Conservation (phyloP, 1,284 basidiomycete genomes). For the Cryptococcus jaspeensis region DNA sequence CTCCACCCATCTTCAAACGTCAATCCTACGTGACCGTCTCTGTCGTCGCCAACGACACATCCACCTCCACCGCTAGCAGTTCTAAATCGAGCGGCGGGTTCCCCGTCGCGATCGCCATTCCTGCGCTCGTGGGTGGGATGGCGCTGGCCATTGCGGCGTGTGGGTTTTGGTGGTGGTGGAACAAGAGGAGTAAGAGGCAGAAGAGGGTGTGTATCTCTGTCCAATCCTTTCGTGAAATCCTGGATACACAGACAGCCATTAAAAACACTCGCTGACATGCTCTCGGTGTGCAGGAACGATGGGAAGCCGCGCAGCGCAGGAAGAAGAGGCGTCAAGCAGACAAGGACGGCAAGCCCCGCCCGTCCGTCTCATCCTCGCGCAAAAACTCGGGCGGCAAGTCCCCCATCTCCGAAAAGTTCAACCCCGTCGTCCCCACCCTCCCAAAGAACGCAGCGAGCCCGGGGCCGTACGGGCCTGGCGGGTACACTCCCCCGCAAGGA, state of each 20-base stretch:
- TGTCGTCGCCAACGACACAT: conserved; percentile 12
- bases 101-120: conserved; percentile 34
- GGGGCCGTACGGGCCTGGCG: neutral
- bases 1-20: conserved; percentile 5
- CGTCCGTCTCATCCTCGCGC: conserved; percentile 21
- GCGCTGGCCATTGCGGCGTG: conserved; percentile 27
- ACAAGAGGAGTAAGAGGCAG: conserved; percentile 20
- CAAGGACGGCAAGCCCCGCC: conserved; percentile 17
- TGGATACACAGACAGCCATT: too few relatives aligned
- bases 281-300: conserved; percentile 21
- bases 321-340: conserved; percentile 25
- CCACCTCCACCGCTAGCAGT: neutral
- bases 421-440: conserved; percentile 23
- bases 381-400: conserved; percentile 17
- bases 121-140: conserved; percentile 37
- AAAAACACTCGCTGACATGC: neutral
- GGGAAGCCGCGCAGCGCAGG: conserved; percentile 28
- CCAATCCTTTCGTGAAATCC: too few relatives aligned
- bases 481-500: too few relatives aligned
- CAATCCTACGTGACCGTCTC: conserved; percentile 17
- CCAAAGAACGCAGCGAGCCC: neutral
- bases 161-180: conserved; percentile 26
- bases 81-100: conserved; percentile 12
- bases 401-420: conserved; percentile 23
- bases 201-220: conserved; percentile 20